Base-by-base conservation (phyloP, 495 filamentous ascomycete genomes). In the Elasticomyces elasticus region DNA sequence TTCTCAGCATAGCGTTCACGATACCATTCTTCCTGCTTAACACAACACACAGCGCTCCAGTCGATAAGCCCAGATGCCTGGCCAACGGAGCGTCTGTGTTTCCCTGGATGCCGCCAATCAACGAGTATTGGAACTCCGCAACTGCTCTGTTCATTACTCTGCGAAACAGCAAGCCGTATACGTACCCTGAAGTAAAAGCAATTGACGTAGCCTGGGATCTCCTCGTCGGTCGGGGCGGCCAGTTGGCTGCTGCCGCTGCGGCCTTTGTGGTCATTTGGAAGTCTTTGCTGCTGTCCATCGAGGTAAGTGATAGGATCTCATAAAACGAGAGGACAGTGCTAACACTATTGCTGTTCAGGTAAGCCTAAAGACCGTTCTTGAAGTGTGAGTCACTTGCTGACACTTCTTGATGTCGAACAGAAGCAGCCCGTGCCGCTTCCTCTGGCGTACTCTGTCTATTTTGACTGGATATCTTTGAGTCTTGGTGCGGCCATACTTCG, bases 161-260 rank as follows among this genome's bases (percentile, higher is more conserved):
- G 20, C 19, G 43, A 9, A 7, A 5, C 24, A 23, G 43, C 11
- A n/a, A n/a, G n/a, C 11, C 19, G 4, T 27, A 24, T 23, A 47
- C 43, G 19, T 47, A 47, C 24, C 43, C 43, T 6, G 43, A 47
- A 27, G 67, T 28, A 5, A 50, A 50, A 20, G 26, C 30, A 13
- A 25, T 50, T 28, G 47, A 50, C 19, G 30, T 37, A 5, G 4
- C 19, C 30, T 50, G 23, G 23, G 47, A 50, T 20, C 47, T 50
- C 17, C 6, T 50, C 12, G 30, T 50, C 35, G 47, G 47, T 15
- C 26, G 47, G 10, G 47, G 47, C 23, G 47, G 47, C 5, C 47
- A 50, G 23, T 25, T 35, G 26, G n/a, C 35, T 15, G 47, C 47
- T 6, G 28, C 25, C n/a, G 13, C 35, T 28, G 20, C 35, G 26